These are phyloP conservation scores for Penium margaritaceum DNA, from an alignment of 139 green algal species.

Conservation along the genomic window DNA sequence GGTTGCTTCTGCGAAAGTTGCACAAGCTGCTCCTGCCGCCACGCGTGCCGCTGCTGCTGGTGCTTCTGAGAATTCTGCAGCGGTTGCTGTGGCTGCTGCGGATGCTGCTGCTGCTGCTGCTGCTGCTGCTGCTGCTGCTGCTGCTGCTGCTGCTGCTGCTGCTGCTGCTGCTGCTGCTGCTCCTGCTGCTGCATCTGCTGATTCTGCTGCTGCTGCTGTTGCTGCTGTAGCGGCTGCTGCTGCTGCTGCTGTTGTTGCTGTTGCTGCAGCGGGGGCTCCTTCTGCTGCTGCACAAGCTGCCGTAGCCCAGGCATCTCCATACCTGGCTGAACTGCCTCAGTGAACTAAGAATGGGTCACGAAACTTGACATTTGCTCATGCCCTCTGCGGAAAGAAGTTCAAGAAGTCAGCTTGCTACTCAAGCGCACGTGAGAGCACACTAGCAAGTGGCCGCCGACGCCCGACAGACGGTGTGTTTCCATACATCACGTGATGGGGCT, in stretches of 20 bases:
- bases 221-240: background rate
- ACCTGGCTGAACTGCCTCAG: no score
- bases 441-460: no score
- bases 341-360: no score
- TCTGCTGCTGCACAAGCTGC: background rate
- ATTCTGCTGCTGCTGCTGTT: background rate
- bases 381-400: no score
- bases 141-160: background rate
- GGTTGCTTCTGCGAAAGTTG: background rate
- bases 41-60: background rate
- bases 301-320: no score
- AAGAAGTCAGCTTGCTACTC: no score
- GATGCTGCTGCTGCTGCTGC: background rate
- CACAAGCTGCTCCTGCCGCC: background rate
- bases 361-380: no score
- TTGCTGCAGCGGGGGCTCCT: background rate
- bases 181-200: background rate
- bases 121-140: background rate
- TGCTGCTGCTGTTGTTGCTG: background rate
- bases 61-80: background rate
- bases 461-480: no score
- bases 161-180: slow-evolving; percentile 5
- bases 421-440: no score
- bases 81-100: background rate
- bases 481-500: no score